These are phyloP conservation scores for Panus rudis DNA, from an alignment of 768 basidiomycete genomes.

Conservation along the genomic window DNA sequence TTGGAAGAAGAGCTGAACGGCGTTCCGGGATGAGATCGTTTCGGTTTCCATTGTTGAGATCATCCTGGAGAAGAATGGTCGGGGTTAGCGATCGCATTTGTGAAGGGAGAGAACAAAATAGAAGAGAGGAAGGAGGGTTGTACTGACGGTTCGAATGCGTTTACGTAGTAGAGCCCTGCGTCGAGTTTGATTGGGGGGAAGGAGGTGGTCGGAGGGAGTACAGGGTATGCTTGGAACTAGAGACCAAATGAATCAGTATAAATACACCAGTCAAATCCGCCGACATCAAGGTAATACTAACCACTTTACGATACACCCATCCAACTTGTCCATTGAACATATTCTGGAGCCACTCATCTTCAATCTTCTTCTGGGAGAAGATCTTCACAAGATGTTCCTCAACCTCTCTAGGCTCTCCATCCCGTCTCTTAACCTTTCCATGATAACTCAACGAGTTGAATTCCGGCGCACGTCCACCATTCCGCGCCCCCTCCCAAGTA, in stretches of 20 bases:
- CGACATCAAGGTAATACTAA: slow-evolving; percentile 19
- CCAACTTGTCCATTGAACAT: slow-evolving; percentile 62
- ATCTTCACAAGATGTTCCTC: slow-evolving; percentile 64
- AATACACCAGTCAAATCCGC: neutral
- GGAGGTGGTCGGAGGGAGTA: slow-evolving; percentile 52
- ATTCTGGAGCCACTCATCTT: slow-evolving; percentile 61
- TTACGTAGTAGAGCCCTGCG: slow-evolving; percentile 82
- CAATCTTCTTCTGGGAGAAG: slow-evolving; percentile 61
- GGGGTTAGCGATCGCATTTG: too few species aligned
- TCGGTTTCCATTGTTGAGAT: slow-evolving; percentile 95
- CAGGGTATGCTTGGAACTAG: slow-evolving; percentile 79
- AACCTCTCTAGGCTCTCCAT: slow-evolving; percentile 36
- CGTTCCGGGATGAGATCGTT: slow-evolving; percentile 74
- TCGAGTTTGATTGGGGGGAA: slow-evolving; percentile 80
- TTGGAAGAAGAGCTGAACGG: slow-evolving; percentile 70
- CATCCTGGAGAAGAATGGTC: too few species aligned
- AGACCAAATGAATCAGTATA: slow-evolving; percentile 6
- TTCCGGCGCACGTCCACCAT: slow-evolving; percentile 46
- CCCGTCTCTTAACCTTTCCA: slow-evolving; percentile 36
- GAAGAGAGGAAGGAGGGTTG: slow-evolving; percentile 2
- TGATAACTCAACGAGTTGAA: slow-evolving; percentile 89
- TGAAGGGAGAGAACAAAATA: neutral
- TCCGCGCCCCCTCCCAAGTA: slow-evolving; percentile 50
- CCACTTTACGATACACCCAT: slow-evolving; percentile 82
- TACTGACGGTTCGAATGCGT: slow-evolving; percentile 83